phyloP scores from a whole-genome alignment of 2,329 filamentous ascomycete genomes.

The Pseudovirgaria hyperparasitica region DNA sequence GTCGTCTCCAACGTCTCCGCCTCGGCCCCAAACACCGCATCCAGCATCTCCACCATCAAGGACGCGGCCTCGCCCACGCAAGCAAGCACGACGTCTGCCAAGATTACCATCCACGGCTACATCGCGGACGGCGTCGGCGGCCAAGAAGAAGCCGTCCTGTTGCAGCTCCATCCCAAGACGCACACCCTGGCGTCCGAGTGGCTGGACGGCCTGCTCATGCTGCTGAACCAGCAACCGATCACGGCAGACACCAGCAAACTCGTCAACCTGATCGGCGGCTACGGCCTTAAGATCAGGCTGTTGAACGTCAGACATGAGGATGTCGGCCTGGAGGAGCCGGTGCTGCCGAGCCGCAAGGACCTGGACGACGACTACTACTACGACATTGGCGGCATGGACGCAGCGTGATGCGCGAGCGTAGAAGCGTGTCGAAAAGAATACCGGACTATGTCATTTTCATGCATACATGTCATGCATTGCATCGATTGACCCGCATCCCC shows the following conservation, averaged over 20 bases:
- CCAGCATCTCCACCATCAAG: slow-evolving; percentile 36
- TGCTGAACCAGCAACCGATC: slow-evolving; percentile 88
- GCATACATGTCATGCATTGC: too few species aligned
- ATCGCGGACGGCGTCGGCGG: slow-evolving; percentile 20
- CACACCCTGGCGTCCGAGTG: slow-evolving; percentile 86
- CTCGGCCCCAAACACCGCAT: slow-evolving; percentile 35
- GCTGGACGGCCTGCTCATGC: slow-evolving; percentile 90
- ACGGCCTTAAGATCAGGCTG: slow-evolving; percentile 82
- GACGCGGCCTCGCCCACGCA: slow-evolving; percentile 15
- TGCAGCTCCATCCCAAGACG: slow-evolving; percentile 71
- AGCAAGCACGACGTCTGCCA: slow-evolving; percentile 46
- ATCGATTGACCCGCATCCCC: too few species aligned
- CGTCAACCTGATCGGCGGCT: slow-evolving; percentile 73
- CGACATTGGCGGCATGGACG: slow-evolving; percentile 38
- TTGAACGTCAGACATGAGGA: slow-evolving; percentile 87
- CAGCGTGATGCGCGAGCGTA: slow-evolving; percentile 12
- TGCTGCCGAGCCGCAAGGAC: slow-evolving; percentile 70
- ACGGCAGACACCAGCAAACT: slow-evolving; percentile 93
- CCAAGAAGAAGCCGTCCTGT: slow-evolving; percentile 55
- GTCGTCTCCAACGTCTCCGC: slow-evolving; percentile 87
- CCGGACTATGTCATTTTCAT: too few species aligned
- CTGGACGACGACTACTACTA: slow-evolving; percentile 92
- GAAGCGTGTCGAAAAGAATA: slow-evolving; percentile 3
- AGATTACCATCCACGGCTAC: slow-evolving; percentile 83
- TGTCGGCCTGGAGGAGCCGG: slow-evolving; percentile 52